Conservation (phyloP, 306 rosid genomes). For the Glycyrrhiza uralensis region DNA sequence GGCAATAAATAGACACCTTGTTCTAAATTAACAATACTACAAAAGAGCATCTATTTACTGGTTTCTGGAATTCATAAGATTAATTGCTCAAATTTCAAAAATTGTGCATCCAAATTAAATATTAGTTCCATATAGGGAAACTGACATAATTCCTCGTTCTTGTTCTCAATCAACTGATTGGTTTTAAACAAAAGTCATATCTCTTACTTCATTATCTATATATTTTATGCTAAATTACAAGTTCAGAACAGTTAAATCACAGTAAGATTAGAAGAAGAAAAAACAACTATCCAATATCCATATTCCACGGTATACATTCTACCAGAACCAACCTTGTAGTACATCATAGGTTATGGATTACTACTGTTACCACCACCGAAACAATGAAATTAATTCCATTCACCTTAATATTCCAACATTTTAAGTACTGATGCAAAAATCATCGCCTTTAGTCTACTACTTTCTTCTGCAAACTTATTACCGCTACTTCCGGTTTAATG, state of each 20-base stretch:
- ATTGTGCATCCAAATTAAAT: background rate
- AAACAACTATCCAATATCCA: background rate
- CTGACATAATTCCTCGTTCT: background rate
- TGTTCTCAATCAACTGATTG: background rate
- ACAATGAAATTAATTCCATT: background rate
- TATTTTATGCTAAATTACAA: conserved; percentile 2
- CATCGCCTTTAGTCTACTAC: background rate
- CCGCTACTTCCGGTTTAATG: background rate
- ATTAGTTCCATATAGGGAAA: background rate
- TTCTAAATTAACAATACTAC: conserved; percentile 2
- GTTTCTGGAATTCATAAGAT: conserved; percentile 17
- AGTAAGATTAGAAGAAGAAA: background rate
- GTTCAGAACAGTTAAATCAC: background rate
- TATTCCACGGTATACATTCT: background rate
- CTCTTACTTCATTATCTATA: background rate
- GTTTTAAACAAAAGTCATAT: background rate
- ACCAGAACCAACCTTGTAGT: background rate
- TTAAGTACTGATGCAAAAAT: background rate
- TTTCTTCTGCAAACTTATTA: conserved; percentile 1
- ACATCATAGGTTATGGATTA: background rate
- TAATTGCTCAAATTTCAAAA: conserved; percentile 1
- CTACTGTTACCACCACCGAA: background rate
- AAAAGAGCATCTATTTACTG: background rate
- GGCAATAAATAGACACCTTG: background rate
- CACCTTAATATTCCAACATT: conserved; percentile 4